Percentiles rank a stretch among this genome's conserved stretches.
These are phyloP conservation scores for Evansstolkia leycettana DNA, from an alignment of 495 filamentous ascomycete genomes.

Conservation along the genomic window DNA sequence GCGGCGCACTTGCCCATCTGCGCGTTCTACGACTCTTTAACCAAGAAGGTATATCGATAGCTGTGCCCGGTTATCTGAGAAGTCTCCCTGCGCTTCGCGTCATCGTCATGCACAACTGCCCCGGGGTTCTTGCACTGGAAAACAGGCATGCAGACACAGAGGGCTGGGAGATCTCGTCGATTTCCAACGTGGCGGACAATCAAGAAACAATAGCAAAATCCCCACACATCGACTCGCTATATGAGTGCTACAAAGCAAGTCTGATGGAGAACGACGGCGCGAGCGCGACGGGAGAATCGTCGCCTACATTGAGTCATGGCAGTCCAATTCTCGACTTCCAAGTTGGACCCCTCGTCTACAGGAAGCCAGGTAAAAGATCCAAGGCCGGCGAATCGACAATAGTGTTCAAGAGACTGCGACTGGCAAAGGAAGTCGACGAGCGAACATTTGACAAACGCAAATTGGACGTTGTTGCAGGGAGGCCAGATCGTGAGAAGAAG, in stretches of 20 bases:
- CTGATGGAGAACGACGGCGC: neutral
- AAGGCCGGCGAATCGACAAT: constrained; percentile 1
- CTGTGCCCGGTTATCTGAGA: constrained; percentile 13
- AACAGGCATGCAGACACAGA: neutral
- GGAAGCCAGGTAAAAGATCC: neutral
- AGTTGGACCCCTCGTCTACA: constrained; percentile 5
- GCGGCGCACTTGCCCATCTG: constrained; percentile 20
- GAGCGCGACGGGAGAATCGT: neutral
- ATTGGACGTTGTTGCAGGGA: neutral
- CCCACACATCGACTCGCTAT: constrained; percentile 1
- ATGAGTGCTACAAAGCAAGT: constrained; percentile 7
- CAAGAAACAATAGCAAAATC: neutral
- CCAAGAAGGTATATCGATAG: constrained; percentile 14
- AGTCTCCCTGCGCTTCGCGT: constrained; percentile 18
- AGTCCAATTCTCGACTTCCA: constrained; percentile 14
- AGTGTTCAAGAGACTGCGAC: constrained; percentile 3
- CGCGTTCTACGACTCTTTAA: constrained; percentile 20
- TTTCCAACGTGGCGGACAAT: no score
- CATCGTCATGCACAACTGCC: constrained; percentile 16
- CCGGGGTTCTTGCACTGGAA: constrained; percentile 1
- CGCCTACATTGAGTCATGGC: constrained; percentile 1
- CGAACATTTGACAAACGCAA: neutral
- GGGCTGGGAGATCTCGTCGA: constrained; percentile 9
- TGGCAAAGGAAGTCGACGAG: neutral
- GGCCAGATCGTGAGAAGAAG: neutral